Percentiles rank a stretch among this genome's conserved stretches.
These are phyloP conservation scores for Alternaria postmessia DNA, from an alignment of 2,329 filamentous ascomycete species.

Conservation along the genomic window DNA sequence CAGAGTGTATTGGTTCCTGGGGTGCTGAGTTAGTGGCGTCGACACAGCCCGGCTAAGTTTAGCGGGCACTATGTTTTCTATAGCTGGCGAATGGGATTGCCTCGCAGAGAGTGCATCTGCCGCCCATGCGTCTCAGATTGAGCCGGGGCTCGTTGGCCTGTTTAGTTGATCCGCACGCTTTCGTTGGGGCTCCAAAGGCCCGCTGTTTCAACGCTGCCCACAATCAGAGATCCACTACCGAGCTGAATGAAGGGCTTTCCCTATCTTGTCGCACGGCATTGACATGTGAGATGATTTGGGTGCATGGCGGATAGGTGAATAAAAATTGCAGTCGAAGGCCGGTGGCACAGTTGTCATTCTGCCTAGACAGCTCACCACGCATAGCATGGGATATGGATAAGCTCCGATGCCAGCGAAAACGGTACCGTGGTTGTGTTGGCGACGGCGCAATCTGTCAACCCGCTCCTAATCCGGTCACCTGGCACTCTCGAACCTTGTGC, in stretches of 20 bases:
- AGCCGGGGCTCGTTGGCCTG: constrained; percentile 23
- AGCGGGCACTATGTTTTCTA: constrained; percentile 29
- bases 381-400: constrained; percentile 7
- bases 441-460: constrained; percentile 8
- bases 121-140: constrained; percentile 40
- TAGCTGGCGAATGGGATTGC: constrained; percentile 22
- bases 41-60: constrained; percentile 22
- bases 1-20: constrained; percentile 18
- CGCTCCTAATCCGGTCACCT: constrained; percentile 14
- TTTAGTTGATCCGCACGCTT: constrained; percentile 21
- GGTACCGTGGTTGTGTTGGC: constrained; percentile 15
- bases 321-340: constrained; percentile 1
- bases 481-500: background rate
- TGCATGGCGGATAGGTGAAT: constrained; percentile 6
- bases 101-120: constrained; percentile 16
- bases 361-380: constrained; percentile 5
- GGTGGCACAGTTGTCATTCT: constrained; percentile 5
- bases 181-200: constrained; percentile 18
- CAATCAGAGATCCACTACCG: constrained; percentile 15
- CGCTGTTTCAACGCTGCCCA: constrained; percentile 35
- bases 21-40: constrained; percentile 12
- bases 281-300: constrained; percentile 14
- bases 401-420: constrained; percentile 11
- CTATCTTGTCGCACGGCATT: constrained; percentile 25
- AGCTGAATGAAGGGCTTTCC: constrained; percentile 19